These are phyloP conservation scores for Stephanodiscus triporus DNA, from an alignment of 108 stramenopile genomes.

Conservation along the genomic window DNA sequence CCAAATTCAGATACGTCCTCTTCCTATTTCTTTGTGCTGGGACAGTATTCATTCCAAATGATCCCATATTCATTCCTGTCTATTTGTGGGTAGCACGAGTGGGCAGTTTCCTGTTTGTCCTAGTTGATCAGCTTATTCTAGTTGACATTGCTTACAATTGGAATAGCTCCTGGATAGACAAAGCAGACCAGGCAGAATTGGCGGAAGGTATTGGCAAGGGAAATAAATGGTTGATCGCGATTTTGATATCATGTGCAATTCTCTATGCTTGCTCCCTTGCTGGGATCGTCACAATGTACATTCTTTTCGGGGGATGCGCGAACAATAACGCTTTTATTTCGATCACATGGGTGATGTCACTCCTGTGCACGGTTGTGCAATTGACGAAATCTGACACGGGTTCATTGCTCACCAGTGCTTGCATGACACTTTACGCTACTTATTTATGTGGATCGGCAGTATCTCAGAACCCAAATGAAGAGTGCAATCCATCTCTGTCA, in stretches of 20 bases:
- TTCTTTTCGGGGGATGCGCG: slow-evolving; percentile 80
- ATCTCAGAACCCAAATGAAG: slow-evolving; percentile 70
- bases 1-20: slow-evolving; percentile 49
- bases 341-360: slow-evolving; percentile 70
- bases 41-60: slow-evolving; percentile 80
- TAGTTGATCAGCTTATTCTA: slow-evolving; percentile 83
- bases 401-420: slow-evolving; percentile 78
- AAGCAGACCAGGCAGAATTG: slow-evolving; percentile 67
- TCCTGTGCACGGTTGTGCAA: slow-evolving; percentile 69
- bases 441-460: slow-evolving; percentile 82
- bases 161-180: slow-evolving; percentile 87
- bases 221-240: slow-evolving; percentile 81
- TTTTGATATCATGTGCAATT: slow-evolving; percentile 68
- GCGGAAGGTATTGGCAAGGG: slow-evolving; percentile 70
- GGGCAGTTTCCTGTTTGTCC: slow-evolving; percentile 73
- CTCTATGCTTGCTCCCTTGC: slow-evolving; percentile 69
- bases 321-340: slow-evolving; percentile 83
- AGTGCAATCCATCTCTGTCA: slow-evolving; percentile 87
- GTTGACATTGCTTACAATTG: slow-evolving; percentile 88
- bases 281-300: slow-evolving; percentile 77
- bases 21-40: slow-evolving; percentile 66
- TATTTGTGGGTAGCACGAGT: slow-evolving; percentile 76
- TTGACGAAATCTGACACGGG: slow-evolving; percentile 73
- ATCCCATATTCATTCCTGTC: slow-evolving; percentile 67
- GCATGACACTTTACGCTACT: slow-evolving; percentile 83